A percentile compares a stretch with the other conserved stretches of the same genome.
Evolutionary conservation across 345 rosid species (phyloP).

Genomic region (Melaleuca quinquenervia): DNA sequence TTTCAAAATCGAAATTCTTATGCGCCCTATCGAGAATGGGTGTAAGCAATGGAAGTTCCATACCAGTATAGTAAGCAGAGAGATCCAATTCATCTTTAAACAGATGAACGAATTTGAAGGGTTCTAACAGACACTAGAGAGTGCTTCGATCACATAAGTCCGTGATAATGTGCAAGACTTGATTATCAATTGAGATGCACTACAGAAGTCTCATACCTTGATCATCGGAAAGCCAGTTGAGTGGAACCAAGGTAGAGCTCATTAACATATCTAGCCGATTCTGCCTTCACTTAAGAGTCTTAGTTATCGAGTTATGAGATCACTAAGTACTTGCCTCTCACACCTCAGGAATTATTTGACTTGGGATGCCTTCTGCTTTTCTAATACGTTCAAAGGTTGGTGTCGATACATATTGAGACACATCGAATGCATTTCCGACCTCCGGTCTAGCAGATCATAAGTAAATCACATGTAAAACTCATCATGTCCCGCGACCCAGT

Average conservation of each 20-base stretch:
- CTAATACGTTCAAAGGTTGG: background rate
- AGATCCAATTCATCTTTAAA: background rate
- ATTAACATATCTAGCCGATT: no score
- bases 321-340: background rate
- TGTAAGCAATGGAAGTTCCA: background rate
- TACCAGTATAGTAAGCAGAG: background rate
- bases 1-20: no score
- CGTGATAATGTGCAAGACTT: background rate
- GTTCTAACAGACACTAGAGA: background rate
- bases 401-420: background rate
- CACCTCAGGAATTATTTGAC: background rate
- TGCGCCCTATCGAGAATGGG: no score
- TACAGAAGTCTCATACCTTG: background rate
- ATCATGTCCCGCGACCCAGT: fast-evolving
- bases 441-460: background rate
- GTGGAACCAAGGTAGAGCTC: no score
- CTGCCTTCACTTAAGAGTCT: background rate
- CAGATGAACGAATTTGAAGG: background rate
- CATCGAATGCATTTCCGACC: background rate
- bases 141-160: background rate
- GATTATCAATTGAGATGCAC: background rate
- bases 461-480: background rate
- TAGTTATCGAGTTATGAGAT: background rate
- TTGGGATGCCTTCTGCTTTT: background rate
- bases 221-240: background rate